These are phyloP conservation scores for Exsudoporus floridanus DNA, from an alignment of 1,284 basidiomycete genomes.

Conservation along the genomic window DNA sequence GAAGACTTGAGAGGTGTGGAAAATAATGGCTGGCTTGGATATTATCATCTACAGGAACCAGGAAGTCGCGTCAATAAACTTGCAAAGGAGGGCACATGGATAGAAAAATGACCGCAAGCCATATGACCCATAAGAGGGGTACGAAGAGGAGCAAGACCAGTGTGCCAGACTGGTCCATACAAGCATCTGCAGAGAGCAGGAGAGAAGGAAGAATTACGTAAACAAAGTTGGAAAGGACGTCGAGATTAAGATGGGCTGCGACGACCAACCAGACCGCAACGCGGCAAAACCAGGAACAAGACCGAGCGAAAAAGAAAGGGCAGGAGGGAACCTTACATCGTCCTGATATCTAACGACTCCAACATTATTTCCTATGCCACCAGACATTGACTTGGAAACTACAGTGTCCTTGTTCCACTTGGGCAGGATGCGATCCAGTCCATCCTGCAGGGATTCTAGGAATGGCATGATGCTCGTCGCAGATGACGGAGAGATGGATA, in stretches of 20 bases:
- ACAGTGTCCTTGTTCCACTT: constrained; percentile 2
- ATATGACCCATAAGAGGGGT: constrained; percentile 58
- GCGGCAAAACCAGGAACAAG: constrained; percentile 8
- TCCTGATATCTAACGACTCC: constrained; percentile 65
- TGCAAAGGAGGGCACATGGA: not conserved
- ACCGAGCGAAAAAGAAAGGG: constrained; percentile 7
- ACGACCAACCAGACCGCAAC: constrained; percentile 18
- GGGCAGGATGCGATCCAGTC: constrained; percentile 34
- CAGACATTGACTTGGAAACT: constrained; percentile 38
- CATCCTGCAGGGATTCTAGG: constrained; percentile 31
- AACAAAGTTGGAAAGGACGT: constrained; percentile 22
- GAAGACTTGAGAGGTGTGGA: constrained; percentile 74
- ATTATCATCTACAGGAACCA: constrained; percentile 69
- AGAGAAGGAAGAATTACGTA: constrained; percentile 58
- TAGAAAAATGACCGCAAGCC: constrained; percentile 59
- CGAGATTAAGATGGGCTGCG: constrained; percentile 21
- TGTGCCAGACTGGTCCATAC: constrained; percentile 44
- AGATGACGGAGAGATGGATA: not conserved
- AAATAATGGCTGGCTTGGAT: constrained; percentile 75
- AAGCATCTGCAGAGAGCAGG: constrained; percentile 37
- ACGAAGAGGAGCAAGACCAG: constrained; percentile 63
- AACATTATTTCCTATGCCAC: constrained; percentile 56
- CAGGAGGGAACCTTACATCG: constrained; percentile 52
- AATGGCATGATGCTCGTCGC: constrained; percentile 15
- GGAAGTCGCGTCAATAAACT: constrained; percentile 17